These are phyloP conservation scores for Neofusicoccum sp. DNA, from an alignment of 2,329 filamentous ascomycete genomes.

Conservation along the genomic window DNA sequence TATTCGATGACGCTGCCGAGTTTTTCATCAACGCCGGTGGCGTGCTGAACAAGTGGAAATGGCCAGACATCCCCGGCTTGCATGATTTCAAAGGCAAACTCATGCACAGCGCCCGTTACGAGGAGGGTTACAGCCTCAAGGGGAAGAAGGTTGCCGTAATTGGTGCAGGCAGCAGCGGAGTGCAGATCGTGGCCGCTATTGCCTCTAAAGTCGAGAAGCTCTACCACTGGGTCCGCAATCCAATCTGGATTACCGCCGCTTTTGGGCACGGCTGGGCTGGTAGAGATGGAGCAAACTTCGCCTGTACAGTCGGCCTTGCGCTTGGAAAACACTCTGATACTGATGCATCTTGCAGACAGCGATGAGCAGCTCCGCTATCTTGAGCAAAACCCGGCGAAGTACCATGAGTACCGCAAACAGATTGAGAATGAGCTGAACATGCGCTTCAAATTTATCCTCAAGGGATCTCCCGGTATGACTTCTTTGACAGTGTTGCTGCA, in stretches of 20 bases:
- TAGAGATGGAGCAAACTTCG: slow-evolving; percentile 47
- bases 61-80: slow-evolving; percentile 42
- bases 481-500: no score
- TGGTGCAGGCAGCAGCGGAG: slow-evolving; percentile 44
- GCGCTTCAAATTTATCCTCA: slow-evolving; percentile 52
- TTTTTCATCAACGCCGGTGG: slow-evolving; percentile 45
- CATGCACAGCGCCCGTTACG: slow-evolving; percentile 48
- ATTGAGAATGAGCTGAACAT: slow-evolving; percentile 40
- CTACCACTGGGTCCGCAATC: slow-evolving; percentile 47
- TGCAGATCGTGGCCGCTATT: slow-evolving; percentile 49
- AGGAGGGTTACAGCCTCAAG: slow-evolving; percentile 44
- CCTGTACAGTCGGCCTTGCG: slow-evolving; percentile 30
- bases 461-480: slow-evolving; percentile 36
- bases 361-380: slow-evolving; percentile 43
- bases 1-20: slow-evolving; percentile 41
- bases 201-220: slow-evolving; percentile 47
- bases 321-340: not conserved
- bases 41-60: slow-evolving; percentile 41
- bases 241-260: slow-evolving; percentile 34
- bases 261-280: slow-evolving; percentile 43
- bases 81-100: slow-evolving; percentile 47
- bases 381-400: slow-evolving; percentile 40
- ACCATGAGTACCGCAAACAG: slow-evolving; percentile 46
- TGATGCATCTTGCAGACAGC: slow-evolving; percentile 26
- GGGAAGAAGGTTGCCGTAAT: slow-evolving; percentile 46